Evolutionary conservation across 2,329 filamentous ascomycete genomes (phyloP).

Genomic region (Didymella segeticola): DNA sequence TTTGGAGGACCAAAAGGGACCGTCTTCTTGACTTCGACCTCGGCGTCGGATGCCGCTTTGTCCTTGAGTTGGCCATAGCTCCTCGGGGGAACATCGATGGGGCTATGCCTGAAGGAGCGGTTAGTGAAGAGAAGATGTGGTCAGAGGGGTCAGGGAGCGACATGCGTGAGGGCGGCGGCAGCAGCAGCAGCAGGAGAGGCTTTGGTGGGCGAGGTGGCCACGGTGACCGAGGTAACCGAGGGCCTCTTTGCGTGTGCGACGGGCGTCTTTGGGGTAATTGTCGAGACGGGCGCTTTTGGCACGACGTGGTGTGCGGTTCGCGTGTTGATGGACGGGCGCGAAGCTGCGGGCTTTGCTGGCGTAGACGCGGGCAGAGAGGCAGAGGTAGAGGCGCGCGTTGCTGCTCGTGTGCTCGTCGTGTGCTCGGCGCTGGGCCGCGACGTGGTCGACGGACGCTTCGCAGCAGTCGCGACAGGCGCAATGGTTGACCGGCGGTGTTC

Average conservation of each 20-base stretch:
- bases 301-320: conserved; percentile 28
- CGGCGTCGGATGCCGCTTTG: conserved; percentile 46
- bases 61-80: conserved; percentile 38
- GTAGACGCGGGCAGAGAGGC: conserved; percentile 37
- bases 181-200: conserved; percentile 17
- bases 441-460: conserved; percentile 41
- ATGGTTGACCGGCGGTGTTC: conserved; percentile 22
- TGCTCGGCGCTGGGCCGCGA: conserved; percentile 33
- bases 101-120: conserved; percentile 25
- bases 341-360: conserved; percentile 23
- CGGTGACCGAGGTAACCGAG: conserved; percentile 26
- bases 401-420: conserved; percentile 29
- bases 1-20: conserved; percentile 36
- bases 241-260: conserved; percentile 41
- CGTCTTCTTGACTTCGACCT: conserved; percentile 38
- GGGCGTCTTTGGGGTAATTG: conserved; percentile 22
- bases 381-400: conserved; percentile 42
- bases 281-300: conserved; percentile 28
- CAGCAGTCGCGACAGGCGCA: conserved; percentile 26
- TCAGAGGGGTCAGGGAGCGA: background rate
- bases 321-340: conserved; percentile 33
- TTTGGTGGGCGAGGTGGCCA: conserved; percentile 15
- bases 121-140: conserved; percentile 5
- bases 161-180: conserved; percentile 11
- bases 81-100: conserved; percentile 32